Conservation (phyloP, 2,329 filamentous ascomycete genomes). For the Penicillium sp. region DNA sequence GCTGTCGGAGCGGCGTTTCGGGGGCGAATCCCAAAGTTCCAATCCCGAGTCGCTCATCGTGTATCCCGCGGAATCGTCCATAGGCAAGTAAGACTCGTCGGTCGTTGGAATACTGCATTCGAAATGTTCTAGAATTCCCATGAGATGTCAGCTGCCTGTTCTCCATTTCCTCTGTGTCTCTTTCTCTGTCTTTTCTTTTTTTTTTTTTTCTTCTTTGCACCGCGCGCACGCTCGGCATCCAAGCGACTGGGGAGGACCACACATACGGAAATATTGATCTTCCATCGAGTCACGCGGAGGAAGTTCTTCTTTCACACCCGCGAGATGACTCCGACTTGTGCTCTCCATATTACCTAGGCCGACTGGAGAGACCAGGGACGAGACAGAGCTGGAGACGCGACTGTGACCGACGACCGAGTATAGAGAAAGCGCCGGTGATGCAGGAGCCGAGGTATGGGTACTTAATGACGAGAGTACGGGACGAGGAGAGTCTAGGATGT, state of each 20-base stretch:
- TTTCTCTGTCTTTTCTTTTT: conserved; percentile 12
- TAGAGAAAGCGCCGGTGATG: conserved; percentile 36
- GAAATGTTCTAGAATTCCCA: conserved; percentile 30
- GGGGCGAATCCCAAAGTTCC: conserved; percentile 52
- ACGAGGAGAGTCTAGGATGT: conserved; percentile 17
- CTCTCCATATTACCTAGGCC: conserved; percentile 47
- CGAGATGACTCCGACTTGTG: conserved; percentile 59
- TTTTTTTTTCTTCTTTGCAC: not conserved
- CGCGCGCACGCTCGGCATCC: too few species aligned
- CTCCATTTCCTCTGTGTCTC: not conserved
- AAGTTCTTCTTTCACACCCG: conserved; percentile 80
- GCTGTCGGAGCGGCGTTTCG: conserved; percentile 50
- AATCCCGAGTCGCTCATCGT: conserved; percentile 58
- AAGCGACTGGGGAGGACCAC: conserved; percentile 31
- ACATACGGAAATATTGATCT: conserved; percentile 65
- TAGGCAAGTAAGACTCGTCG: conserved; percentile 27
- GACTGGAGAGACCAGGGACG: conserved; percentile 62
- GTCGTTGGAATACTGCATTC: conserved; percentile 25
- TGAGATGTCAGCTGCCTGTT: conserved; percentile 5
- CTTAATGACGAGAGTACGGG: conserved; percentile 29
- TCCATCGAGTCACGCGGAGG: conserved; percentile 57
- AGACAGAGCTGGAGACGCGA: conserved; percentile 60
- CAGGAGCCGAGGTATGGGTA: conserved; percentile 32
- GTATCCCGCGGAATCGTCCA: conserved; percentile 31
- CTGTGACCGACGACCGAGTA: conserved; percentile 36